These are phyloP conservation scores for Phalaenopsis equestris DNA, from an alignment of 106 monocot genomes.

Conservation along the genomic window DNA sequence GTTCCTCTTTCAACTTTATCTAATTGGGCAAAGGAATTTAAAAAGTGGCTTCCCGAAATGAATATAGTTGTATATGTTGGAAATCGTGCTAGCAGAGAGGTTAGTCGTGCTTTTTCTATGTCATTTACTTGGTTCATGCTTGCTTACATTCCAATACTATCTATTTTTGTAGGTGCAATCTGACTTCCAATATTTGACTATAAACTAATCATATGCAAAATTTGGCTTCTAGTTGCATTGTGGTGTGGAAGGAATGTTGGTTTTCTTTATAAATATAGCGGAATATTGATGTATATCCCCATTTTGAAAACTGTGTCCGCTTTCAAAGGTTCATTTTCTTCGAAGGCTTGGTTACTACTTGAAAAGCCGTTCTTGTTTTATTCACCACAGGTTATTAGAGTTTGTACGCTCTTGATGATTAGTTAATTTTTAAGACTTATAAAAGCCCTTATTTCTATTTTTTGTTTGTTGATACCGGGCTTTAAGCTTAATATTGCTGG, in stretches of 20 bases:
- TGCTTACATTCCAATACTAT: not conserved
- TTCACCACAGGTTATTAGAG: not conserved
- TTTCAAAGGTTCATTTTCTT: not conserved
- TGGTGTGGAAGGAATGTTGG: not conserved
- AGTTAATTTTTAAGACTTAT: not conserved
- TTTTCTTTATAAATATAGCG: not conserved
- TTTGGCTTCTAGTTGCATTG: not conserved
- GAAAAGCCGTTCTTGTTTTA: not conserved
- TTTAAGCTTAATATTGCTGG: not conserved
- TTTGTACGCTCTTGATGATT: not conserved
- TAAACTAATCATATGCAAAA: too few relatives aligned
- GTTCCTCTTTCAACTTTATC: constrained; percentile 94
- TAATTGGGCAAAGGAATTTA: constrained; percentile 98
- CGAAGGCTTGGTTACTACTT: not conserved
- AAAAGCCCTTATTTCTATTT: not conserved
- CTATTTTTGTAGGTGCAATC: not conserved
- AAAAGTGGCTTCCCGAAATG: constrained; percentile 97
- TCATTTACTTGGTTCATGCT: not conserved
- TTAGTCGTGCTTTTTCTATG: constrained; percentile 11
- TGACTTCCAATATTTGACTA: not conserved
- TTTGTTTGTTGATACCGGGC: not conserved
- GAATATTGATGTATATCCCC: not conserved
- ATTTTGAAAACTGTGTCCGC: not conserved
- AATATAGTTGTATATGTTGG: constrained; percentile 93
- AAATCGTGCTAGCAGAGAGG: constrained; percentile 99